Evolutionary conservation across 1,284 basidiomycete genomes (phyloP).

Genomic region (Coniophora puteana): DNA sequence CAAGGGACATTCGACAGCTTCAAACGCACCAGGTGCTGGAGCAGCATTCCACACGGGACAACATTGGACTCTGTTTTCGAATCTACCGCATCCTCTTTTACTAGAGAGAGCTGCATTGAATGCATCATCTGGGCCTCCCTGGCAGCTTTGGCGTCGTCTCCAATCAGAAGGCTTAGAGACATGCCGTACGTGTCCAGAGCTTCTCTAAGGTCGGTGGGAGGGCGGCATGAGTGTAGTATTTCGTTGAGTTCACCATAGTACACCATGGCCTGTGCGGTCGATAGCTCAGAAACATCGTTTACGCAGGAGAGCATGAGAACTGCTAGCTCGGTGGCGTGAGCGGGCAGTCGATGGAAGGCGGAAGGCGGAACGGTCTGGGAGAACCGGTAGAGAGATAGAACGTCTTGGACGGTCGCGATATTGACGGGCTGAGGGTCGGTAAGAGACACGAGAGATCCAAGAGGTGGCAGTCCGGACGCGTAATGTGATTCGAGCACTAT

Average conservation of each 20-base stretch:
- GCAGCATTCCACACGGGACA: constrained; percentile 54
- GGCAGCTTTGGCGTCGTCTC: constrained; percentile 64
- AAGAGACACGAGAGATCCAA: constrained; percentile 49
- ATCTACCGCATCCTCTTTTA: constrained; percentile 53
- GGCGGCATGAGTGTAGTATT: constrained; percentile 47
- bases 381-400: constrained; percentile 52
- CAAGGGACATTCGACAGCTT: background rate
- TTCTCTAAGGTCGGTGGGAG: constrained; percentile 47
- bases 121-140: constrained; percentile 68
- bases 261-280: constrained; percentile 53
- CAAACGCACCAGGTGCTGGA: constrained; percentile 53
- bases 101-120: constrained; percentile 50
- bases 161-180: constrained; percentile 54
- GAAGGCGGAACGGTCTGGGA: constrained; percentile 56
- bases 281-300: constrained; percentile 54
- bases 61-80: constrained; percentile 61
- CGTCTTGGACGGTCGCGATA: constrained; percentile 56
- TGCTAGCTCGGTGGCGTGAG: constrained; percentile 59
- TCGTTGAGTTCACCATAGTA: constrained; percentile 52
- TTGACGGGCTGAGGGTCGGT: constrained; percentile 43
- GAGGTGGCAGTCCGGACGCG: constrained; percentile 46
- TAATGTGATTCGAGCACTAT: constrained; percentile 61
- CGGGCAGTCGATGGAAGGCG: constrained; percentile 54
- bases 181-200: constrained; percentile 58
- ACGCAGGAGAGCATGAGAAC: constrained; percentile 56